Evolutionary conservation across 331 rosid species (phyloP).

Genomic region (Quercus lobata): DNA sequence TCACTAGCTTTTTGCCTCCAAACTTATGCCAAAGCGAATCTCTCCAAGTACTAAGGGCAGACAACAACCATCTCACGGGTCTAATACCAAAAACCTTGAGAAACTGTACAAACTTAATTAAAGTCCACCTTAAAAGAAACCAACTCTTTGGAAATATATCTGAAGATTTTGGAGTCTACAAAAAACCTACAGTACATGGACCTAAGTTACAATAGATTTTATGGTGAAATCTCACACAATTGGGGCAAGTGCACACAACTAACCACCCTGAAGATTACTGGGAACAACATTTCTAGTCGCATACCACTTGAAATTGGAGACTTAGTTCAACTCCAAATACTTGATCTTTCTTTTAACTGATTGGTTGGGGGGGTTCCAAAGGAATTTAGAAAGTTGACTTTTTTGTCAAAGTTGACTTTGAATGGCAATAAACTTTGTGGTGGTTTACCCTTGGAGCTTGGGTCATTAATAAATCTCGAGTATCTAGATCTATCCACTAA

Average conservation of each 20-base stretch:
- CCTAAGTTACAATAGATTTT: background rate
- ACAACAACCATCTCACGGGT: background rate
- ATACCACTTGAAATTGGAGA: background rate
- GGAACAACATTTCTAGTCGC: background rate
- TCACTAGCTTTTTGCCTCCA: background rate
- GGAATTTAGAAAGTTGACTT: background rate
- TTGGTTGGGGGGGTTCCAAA: slow-evolving; percentile 12
- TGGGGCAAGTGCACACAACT: background rate
- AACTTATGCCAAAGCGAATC: background rate
- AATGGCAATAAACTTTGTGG: background rate
- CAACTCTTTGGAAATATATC: background rate
- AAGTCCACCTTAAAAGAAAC: background rate
- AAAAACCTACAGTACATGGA: background rate
- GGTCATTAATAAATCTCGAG: background rate
- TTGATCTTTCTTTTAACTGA: background rate
- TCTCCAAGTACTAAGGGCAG: background rate
- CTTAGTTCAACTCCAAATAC: background rate
- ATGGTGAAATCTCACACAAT: background rate
- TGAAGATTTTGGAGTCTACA: background rate
- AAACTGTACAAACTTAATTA: background rate
- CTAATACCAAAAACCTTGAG: background rate
- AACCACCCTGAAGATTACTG: background rate
- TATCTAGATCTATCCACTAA: background rate
- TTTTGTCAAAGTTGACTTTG: background rate
- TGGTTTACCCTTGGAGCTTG: background rate